Evolutionary conservation across 768 basidiomycete genomes (phyloP), one percentile per base, ranked within the genome.

Genomic region (Serendipita vermifera): DNA sequence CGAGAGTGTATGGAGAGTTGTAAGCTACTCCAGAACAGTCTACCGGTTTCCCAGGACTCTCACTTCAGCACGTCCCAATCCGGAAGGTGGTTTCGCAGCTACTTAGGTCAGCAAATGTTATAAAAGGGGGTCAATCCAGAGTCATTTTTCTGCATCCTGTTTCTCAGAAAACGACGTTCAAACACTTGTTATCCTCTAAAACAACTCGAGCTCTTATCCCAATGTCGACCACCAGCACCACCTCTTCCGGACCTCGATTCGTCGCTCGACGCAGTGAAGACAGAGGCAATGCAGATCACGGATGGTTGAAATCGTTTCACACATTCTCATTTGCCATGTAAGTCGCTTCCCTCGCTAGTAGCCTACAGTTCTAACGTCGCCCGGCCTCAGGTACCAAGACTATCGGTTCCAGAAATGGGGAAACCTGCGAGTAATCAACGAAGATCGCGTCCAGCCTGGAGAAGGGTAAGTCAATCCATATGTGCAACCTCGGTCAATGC

Each of bases 241-340:
- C 26, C 14, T 54, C 20, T 32, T 14, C 24, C 17, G 48, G 27
- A 17, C 55, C 71, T 20, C 71, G 71, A 46, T 72, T 83, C 54
- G 48, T 71, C 41, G 73, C 75, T 14, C 77, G 86, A 55, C 73
- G 67, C 48, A 86, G 80, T 59, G 66, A 80, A 48, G 77, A 81
- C 20, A 75, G 86, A 20, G 87, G 85, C 2, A 70, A 83, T 46
- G 84, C 83, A 4, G 79, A 91, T 64, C 87, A 88, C 61, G 84
- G 78, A 24, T 92, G 88, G 88, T 72, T 92, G 54, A 90, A 89
- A 73, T 82, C 85, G 0, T 86, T 87, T 73, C 83, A 90, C 62
- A 85, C 87, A 0, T 92, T 91, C 66, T 77, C 83, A 1, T 87
- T 87, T 62, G 78, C 83, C 0, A 67, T 68, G 82, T 83, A 65